Evolutionary conservation across 2,329 filamentous ascomycete species (phyloP).

Genomic region (Aspergillus terreus): DNA sequence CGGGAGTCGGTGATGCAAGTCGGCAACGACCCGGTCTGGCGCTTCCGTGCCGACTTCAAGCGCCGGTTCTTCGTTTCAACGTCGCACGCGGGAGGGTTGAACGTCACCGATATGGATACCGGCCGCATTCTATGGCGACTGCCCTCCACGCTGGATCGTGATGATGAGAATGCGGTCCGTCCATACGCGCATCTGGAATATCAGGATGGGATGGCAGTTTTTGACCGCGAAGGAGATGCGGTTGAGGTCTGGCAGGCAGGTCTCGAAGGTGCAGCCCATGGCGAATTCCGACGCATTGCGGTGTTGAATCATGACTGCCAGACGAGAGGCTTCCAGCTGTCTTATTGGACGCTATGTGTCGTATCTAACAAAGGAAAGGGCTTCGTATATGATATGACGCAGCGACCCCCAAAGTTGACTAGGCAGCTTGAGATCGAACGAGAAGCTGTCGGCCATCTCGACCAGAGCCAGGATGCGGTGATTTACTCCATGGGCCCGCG

Average conservation of each 20-base stretch:
- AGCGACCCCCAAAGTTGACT: conserved; percentile 29
- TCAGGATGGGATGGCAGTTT: conserved; percentile 44
- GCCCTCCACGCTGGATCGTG: conserved; percentile 23
- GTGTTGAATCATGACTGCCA: conserved; percentile 41
- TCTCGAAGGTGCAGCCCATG: conserved; percentile 29
- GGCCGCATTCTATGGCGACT: conserved; percentile 39
- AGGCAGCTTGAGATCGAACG: conserved; percentile 38
- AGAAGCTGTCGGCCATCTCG: conserved; percentile 44
- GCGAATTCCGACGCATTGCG: conserved; percentile 39
- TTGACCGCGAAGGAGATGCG: conserved; percentile 43
- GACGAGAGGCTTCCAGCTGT: conserved; percentile 46
- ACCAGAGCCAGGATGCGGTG: conserved; percentile 40
- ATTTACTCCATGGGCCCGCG: conserved; percentile 43
- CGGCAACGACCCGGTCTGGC: conserved; percentile 42
- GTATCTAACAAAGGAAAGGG: conserved; percentile 43
- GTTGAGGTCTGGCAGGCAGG: conserved; percentile 46
- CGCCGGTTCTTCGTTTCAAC: conserved; percentile 46
- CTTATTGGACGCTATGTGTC: conserved; percentile 43
- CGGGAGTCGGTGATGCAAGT: conserved; percentile 41
- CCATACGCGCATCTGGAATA: conserved; percentile 48
- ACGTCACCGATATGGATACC: conserved; percentile 47
- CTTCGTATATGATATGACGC: conserved; percentile 45
- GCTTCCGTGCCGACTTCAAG: conserved; percentile 46
- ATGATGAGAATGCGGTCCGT: conserved; percentile 30
- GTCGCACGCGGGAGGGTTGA: conserved; percentile 43